Evolutionary conservation across 225 moss, liverwort and hornwort genomes (phyloP), one percentile per base, ranked within the genome.

Genomic region (Bryoerythrophyllum caledonicum): DNA sequence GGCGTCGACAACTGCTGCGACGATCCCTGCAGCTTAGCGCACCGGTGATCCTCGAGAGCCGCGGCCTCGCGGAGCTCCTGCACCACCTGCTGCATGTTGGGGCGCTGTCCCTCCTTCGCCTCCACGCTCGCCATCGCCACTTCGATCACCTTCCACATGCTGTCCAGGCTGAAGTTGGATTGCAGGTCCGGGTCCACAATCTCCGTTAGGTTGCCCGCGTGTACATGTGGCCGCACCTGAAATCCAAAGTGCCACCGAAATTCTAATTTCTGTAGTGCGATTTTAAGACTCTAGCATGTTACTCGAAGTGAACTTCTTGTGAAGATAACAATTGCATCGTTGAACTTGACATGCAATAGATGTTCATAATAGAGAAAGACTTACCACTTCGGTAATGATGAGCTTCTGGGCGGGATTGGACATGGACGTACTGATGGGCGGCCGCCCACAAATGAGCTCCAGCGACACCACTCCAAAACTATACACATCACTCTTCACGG

Each of bases 71-170:
- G 79, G 7, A 87, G 84, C 68, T 85, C 85, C 28, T 84, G 80
- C 52, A 87, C 87, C 49, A 87, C 87, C 54, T 85, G 82, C 49
- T 72, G 82, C 84, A 87, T 87, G 60, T 79, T 78, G 0, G 85
- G 87, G 17, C 85, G 28, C 11, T 82, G 63, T 2, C 63, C 66
- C 14, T 80, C 82, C 68, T 85, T 84, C 5, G 87, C 84, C 82
- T 87, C 84, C 28, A 87, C 82, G 40, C 87, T 87, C 3, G 59
- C 72, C 82, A 87, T 87, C 4, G 87, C 87, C 44, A 85, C 77
- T 37, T 87, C 87, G 9, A 80, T 70, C 46, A 82, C 82, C 67
- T 87, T 87, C 87, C 87, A 87, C 84, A 87, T 87, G 58, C 84
- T 80, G 75, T 87, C 85, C 46, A 79, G 53, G 68, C 74, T 82